phyloP scores from a whole-genome alignment of 495 filamentous ascomycete species.

The Penicillium antarcticum region DNA sequence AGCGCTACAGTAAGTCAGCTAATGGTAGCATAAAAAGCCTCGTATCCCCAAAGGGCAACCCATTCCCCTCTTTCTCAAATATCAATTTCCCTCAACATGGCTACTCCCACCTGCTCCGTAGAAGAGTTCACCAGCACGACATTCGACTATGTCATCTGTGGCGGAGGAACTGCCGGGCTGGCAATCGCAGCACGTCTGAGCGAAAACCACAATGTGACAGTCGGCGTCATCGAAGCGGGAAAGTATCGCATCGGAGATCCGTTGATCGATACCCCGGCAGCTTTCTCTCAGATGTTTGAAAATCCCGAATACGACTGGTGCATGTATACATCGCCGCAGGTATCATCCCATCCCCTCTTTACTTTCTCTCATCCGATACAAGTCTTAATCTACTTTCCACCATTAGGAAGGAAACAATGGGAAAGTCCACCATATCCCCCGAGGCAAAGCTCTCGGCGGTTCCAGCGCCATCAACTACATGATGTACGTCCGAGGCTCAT shows the following conservation, averaged over 20 bases:
- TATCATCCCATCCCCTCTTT: conserved; percentile 12
- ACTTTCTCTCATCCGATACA: neutral
- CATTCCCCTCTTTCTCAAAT: neutral
- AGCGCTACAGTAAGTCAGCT: too few relatives aligned
- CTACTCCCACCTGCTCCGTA: conserved; percentile 4
- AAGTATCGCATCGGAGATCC: conserved; percentile 45
- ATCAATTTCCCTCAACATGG: neutral
- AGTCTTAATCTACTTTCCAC: neutral
- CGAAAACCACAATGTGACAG: conserved; percentile 38
- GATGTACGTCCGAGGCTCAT: conserved; percentile 30
- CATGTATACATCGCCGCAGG: conserved; percentile 51
- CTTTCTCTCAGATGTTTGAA: conserved; percentile 40
- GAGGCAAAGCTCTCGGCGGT: conserved; percentile 57
- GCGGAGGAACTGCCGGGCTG: conserved; percentile 49
- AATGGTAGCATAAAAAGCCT: too few relatives aligned
- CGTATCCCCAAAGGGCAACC: neutral
- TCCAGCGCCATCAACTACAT: conserved; percentile 53
- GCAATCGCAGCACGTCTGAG: conserved; percentile 46
- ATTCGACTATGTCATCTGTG: conserved; percentile 38
- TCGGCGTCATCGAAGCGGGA: conserved; percentile 56
- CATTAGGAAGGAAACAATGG: conserved; percentile 20
- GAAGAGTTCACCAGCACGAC: conserved; percentile 12
- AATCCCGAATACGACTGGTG: conserved; percentile 58
- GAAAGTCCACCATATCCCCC: conserved; percentile 28
- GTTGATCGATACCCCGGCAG: conserved; percentile 43